phyloP scores from a whole-genome alignment of 2,329 filamentous ascomycete species.

The Lanzia echinophila region DNA sequence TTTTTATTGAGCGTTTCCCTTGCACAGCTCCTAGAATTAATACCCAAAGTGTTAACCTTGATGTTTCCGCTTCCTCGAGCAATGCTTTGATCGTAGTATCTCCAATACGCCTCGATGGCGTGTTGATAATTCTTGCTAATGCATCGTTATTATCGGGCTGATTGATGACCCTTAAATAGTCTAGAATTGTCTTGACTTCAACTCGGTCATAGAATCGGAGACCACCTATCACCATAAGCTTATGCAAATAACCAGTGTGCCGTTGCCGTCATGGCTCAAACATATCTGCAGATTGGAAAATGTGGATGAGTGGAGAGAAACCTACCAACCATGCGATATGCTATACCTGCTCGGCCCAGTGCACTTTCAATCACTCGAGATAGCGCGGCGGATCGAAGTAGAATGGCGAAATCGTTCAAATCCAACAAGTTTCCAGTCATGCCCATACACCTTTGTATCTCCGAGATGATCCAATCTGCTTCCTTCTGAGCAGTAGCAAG shows the following conservation, averaged over 20 bases:
- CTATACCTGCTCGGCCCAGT: slow-evolving; percentile 71
- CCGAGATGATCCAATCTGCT: slow-evolving; percentile 80
- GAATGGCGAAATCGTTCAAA: slow-evolving; percentile 73
- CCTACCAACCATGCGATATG: slow-evolving; percentile 82
- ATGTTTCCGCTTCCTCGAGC: slow-evolving; percentile 67
- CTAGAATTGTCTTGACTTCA: slow-evolving; percentile 80
- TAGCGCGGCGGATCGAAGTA: slow-evolving; percentile 76
- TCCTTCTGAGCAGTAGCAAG: slow-evolving; percentile 65
- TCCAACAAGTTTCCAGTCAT: slow-evolving; percentile 69
- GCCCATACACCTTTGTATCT: slow-evolving; percentile 64
- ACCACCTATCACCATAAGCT: slow-evolving; percentile 42
- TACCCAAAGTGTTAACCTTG: slow-evolving; percentile 66
- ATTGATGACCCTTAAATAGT: slow-evolving; percentile 81
- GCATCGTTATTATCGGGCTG: slow-evolving; percentile 86
- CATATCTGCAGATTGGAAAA: not conserved
- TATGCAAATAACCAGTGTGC: slow-evolving; percentile 1
- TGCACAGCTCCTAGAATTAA: slow-evolving; percentile 56
- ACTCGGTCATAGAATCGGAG: slow-evolving; percentile 85
- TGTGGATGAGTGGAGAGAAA: slow-evolving; percentile 7
- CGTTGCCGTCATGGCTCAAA: not conserved
- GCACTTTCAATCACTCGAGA: slow-evolving; percentile 82
- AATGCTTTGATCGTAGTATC: slow-evolving; percentile 69
- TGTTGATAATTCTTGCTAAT: slow-evolving; percentile 75
- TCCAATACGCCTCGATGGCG: slow-evolving; percentile 74
- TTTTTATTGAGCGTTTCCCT: slow-evolving; percentile 43